phyloP scores from a whole-genome alignment of 768 basidiomycete species.

The Russula vinacea region DNA sequence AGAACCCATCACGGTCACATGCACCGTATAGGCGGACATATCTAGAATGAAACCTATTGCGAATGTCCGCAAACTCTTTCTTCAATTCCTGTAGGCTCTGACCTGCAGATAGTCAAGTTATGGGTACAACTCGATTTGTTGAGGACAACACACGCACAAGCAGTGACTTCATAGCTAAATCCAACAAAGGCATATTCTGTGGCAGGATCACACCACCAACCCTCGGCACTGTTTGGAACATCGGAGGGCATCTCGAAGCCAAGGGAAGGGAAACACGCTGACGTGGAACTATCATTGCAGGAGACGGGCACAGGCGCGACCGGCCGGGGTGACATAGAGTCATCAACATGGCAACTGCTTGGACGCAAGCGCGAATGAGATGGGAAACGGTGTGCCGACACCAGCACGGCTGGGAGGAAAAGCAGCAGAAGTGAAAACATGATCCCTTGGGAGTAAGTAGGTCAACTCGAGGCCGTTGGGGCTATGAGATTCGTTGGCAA shows the following conservation, averaged over 20 bases:
- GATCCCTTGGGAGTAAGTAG: background rate
- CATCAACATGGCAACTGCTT: background rate
- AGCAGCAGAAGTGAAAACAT: conserved; percentile 6
- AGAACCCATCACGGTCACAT: conserved; percentile 43
- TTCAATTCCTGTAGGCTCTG: conserved; percentile 52
- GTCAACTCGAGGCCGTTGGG: background rate
- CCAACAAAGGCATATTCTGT: conserved; percentile 76
- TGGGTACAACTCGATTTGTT: background rate
- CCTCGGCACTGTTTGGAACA: conserved; percentile 39
- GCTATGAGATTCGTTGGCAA: background rate
- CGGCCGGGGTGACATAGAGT: background rate
- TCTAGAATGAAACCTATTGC: conserved; percentile 54
- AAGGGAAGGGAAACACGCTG: conserved; percentile 40
- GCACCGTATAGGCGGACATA: conserved; percentile 55
- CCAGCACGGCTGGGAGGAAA: background rate
- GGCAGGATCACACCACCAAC: conserved; percentile 54
- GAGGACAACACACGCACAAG: conserved; percentile 43
- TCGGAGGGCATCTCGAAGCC: conserved; percentile 54
- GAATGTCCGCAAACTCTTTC: conserved; percentile 59
- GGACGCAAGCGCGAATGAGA: background rate
- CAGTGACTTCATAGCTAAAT: conserved; percentile 71
- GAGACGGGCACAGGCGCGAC: background rate
- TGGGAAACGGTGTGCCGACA: background rate
- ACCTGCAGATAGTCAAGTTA: conserved; percentile 41
- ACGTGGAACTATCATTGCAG: background rate